Conservation (phyloP, 306 rosid species). For the Corylus americana region DNA sequence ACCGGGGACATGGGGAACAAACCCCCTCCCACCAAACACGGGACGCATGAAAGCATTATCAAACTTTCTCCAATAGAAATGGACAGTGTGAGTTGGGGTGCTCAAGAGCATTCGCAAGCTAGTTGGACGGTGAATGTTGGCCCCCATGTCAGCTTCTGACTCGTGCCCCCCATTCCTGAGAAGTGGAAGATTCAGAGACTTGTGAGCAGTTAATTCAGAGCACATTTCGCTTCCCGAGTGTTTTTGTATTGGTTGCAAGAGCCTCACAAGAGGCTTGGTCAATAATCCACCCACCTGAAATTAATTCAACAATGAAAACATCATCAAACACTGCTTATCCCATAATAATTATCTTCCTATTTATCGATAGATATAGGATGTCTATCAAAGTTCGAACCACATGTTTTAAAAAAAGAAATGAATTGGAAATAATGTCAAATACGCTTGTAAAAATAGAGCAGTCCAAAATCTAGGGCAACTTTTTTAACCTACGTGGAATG, state of each 20-base stretch:
- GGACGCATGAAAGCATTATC: conserved; percentile 63
- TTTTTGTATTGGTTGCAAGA: conserved; percentile 38
- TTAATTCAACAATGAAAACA: neutral
- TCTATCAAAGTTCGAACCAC: neutral
- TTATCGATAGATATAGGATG: neutral
- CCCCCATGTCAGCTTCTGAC: conserved; percentile 24
- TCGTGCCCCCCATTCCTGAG: conserved; percentile 20
- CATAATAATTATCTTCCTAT: neutral
- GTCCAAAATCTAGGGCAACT: neutral
- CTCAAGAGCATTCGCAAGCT: conserved; percentile 24
- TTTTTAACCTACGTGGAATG: neutral
- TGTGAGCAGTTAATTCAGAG: conserved; percentile 14
- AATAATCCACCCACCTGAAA: conserved; percentile 65
- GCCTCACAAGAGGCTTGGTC: conserved; percentile 55
- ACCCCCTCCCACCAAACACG: conserved; percentile 65
- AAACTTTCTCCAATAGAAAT: conserved; percentile 46
- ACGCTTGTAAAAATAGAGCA: neutral
- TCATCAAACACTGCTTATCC: neutral
- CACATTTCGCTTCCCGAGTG: neutral
- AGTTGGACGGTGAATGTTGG: conserved; percentile 19
- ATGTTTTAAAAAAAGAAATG: neutral
- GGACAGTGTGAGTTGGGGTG: conserved; percentile 29
- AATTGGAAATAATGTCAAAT: neutral
- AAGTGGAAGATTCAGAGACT: conserved; percentile 35
- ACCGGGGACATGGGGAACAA: conserved; percentile 24